Conservation (phyloP, 2,329 filamentous ascomycete genomes). For the Xylariaceae sp. region DNA sequence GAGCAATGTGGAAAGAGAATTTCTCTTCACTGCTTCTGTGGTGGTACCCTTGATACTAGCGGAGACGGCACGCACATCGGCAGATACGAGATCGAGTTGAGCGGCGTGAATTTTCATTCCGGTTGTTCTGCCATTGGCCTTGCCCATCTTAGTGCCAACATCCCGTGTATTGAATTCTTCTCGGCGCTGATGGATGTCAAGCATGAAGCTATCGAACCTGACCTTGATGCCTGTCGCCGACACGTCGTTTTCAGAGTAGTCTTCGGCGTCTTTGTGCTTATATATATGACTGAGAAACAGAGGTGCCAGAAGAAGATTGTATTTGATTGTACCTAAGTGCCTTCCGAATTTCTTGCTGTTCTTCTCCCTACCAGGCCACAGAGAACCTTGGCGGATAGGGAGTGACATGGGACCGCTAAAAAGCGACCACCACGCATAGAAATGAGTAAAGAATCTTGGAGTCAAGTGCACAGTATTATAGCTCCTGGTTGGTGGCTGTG, state of each 20-base stretch:
- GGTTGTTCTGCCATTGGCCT: conserved; percentile 80
- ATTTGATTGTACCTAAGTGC: conserved; percentile 98
- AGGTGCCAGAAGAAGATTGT: conserved; percentile 89
- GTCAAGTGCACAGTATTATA: conserved; percentile 97
- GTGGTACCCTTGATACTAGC: conserved; percentile 85
- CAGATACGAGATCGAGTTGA: conserved; percentile 88
- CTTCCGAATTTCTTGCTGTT: conserved; percentile 98
- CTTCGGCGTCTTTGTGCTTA: conserved; percentile 95
- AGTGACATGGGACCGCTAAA: conserved; percentile 95
- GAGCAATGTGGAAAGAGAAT: conserved; percentile 57
- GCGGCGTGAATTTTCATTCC: conserved; percentile 96
- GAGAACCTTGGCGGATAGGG: conserved; percentile 86
- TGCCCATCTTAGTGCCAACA: conserved; percentile 74
- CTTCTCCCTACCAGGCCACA: conserved; percentile 93
- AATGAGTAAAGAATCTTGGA: conserved; percentile 96
- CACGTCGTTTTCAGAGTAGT: conserved; percentile 75
- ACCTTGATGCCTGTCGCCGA: conserved; percentile 97
- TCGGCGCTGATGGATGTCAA: conserved; percentile 91
- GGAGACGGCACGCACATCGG: conserved; percentile 91
- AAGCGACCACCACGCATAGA: conserved; percentile 96
- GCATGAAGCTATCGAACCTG: conserved; percentile 93
- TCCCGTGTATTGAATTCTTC: conserved; percentile 88
- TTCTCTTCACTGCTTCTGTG: conserved; percentile 73
- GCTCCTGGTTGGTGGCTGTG: conserved; percentile 75
- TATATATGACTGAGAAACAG: conserved; percentile 97